A percentile compares a stretch with the other conserved stretches of the same genome.
phyloP scores from a whole-genome alignment of 192 early-diverging fungal genomes.

The Haplosporangium gracile region DNA sequence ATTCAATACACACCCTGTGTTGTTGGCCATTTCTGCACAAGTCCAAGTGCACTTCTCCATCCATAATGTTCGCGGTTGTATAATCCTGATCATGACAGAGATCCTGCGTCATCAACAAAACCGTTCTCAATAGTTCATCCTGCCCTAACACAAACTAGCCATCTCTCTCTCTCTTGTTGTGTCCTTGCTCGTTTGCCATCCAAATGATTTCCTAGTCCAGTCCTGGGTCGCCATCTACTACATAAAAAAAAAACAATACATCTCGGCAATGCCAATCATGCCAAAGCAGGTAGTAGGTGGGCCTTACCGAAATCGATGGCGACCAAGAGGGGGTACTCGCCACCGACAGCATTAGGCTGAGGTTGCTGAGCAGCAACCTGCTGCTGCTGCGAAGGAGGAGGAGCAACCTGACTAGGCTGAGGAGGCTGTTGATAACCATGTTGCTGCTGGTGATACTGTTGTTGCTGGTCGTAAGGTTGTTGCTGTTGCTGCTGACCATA shows the following conservation, averaged over 20 bases:
- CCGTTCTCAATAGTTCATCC: not conserved
- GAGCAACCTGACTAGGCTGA: slow-evolving; percentile 22
- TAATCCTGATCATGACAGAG: not conserved
- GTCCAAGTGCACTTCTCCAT: not conserved
- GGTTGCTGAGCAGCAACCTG: slow-evolving; percentile 13
- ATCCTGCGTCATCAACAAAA: not conserved
- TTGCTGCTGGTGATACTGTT: slow-evolving; percentile 33
- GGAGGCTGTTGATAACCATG: slow-evolving; percentile 19
- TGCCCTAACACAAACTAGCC: not conserved
- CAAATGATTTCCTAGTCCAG: not conserved
- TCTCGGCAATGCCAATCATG: no score
- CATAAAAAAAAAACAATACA: not conserved
- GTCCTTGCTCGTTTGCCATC: not conserved
- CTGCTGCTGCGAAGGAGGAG: slow-evolving; percentile 10
- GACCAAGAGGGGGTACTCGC: slow-evolving; percentile 59
- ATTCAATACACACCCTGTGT: not conserved
- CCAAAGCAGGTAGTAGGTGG: not conserved
- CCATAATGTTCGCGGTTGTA: not conserved
- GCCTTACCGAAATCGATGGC: slow-evolving; percentile 62
- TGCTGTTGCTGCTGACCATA: slow-evolving; percentile 35
- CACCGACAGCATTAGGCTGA: slow-evolving; percentile 17
- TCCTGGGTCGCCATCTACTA: not conserved
- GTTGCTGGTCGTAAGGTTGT: slow-evolving; percentile 18
- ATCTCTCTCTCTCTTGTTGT: not conserved
- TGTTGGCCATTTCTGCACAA: not conserved